Evolutionary conservation across 495 filamentous ascomycete genomes (phyloP), one percentile per base, ranked within the genome.

Genomic region (Podospora didyma): DNA sequence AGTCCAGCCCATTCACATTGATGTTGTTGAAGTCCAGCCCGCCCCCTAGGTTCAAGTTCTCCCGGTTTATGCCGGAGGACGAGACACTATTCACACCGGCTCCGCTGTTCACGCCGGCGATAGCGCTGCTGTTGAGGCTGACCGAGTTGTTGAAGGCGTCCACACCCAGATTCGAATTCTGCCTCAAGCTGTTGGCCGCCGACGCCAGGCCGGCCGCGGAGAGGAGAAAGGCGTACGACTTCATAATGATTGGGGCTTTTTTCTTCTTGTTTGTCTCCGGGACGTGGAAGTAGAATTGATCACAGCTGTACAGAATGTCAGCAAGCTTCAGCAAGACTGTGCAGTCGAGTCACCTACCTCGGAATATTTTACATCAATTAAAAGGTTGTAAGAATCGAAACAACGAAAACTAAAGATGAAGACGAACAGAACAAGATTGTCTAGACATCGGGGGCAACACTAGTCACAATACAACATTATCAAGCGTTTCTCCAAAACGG

Each of bases 1-100:
- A 66, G 58, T 82, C 75, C 37, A 82, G 22, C 7, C 62, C 63
- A 24, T 57, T 46, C 34, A 60, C 46, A 7, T 62, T 52, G 34
- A 71, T 53, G 21, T 51, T 55, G 51, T 45, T 42, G 0, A 71
- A 51, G 44, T 64, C 56, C 31, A 65, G n/a, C n/a, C n/a, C 17
- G 22, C 57, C 49, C 21, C 45, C 56, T n/a, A 60, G 31, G 31
- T 49, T 62, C 42, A 34, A 17, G 19, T n/a, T 17, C 1, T 19
- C 35, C 9, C 54, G 46, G 17, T 53, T 51, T n/a, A 45, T 41
- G 4, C 39, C 19, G 26, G 26, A 31, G 26, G 26, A 31, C 9
- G 26, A 16, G 31, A 42, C n/a, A 39, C 44, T 52, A 41, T 20
- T 46, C 7, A 45, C 14, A 17, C 20, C 48, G 26, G 9, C 26